Evolutionary conservation across 2,329 filamentous ascomycete genomes (phyloP).

Genomic region (Beauveria australis): DNA sequence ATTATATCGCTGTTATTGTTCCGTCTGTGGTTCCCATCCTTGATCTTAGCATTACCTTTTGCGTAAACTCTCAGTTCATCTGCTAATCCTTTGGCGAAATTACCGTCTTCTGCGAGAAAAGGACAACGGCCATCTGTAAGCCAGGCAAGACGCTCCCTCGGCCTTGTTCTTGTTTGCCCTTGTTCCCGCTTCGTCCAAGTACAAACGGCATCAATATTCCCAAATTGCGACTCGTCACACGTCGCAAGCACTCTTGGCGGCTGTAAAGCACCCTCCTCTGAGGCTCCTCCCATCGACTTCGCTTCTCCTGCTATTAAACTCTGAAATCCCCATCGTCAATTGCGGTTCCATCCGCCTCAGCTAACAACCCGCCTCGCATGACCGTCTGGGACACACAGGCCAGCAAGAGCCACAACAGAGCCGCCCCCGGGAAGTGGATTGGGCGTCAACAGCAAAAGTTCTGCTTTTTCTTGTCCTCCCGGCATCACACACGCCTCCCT

Average conservation of each 20-base stretch:
- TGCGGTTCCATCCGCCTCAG: slow-evolving; percentile 6
- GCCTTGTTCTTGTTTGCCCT: not conserved
- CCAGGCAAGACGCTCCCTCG: not conserved
- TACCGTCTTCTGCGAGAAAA: not conserved
- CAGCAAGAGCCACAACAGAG: not conserved
- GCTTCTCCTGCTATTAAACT: not conserved
- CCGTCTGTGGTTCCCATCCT: slow-evolving; percentile 9
- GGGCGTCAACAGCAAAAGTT: slow-evolving; percentile 7
- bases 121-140: not conserved
- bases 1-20: slow-evolving; percentile 12
- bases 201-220: not conserved
- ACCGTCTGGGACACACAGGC: not conserved
- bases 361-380: slow-evolving; percentile 1
- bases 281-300: not conserved
- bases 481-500: slow-evolving; percentile 6
- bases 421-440: slow-evolving; percentile 1
- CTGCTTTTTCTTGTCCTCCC: not conserved
- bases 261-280: not conserved
- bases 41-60: slow-evolving; percentile 10
- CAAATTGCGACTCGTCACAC: slow-evolving; percentile 9
- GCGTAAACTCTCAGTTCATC: slow-evolving; percentile 7
- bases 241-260: not conserved
- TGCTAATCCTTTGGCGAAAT: slow-evolving; percentile 3
- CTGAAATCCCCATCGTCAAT: not conserved
- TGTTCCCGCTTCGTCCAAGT: not conserved